Conservation (phyloP, 148 eudicot genomes). For the Talinum fruticosum region DNA sequence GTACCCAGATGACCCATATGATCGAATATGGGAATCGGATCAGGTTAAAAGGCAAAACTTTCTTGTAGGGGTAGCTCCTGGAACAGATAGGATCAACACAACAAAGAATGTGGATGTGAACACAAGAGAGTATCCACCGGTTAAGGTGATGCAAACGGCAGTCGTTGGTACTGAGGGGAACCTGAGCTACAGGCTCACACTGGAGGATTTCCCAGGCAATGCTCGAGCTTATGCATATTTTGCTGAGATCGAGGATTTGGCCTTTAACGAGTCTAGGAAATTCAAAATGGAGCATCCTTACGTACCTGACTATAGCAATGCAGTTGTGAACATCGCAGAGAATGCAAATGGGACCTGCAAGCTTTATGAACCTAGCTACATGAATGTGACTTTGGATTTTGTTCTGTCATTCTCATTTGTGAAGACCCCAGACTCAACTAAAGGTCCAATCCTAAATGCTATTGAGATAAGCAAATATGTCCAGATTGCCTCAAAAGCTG, state of each 20-base stretch:
- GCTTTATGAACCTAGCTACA: conserved; percentile 90
- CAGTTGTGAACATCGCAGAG: conserved; percentile 92
- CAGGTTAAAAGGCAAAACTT: conserved; percentile 77
- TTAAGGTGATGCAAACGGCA: conserved; percentile 93
- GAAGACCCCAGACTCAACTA: conserved; percentile 75
- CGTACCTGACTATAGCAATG: conserved; percentile 81
- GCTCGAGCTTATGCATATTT: conserved; percentile 94
- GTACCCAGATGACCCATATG: conserved; percentile 99
- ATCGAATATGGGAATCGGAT: conserved; percentile 95
- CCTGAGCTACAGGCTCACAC: conserved; percentile 67
- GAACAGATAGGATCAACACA: conserved; percentile 77
- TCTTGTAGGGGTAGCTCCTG: conserved; percentile 83
- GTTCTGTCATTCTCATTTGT: conserved; percentile 77
- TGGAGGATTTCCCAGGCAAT: conserved; percentile 91
- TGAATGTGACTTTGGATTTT: conserved; percentile 78
- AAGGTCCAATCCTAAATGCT: conserved; percentile 80
- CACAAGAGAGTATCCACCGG: conserved; percentile 89
- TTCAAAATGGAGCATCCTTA: conserved; percentile 77
- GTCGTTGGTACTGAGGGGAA: conserved; percentile 77
- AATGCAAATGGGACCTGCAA: conserved; percentile 94
- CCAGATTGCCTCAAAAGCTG: conserved; percentile 57
- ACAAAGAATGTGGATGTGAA: conserved; percentile 58
- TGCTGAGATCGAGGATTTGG: conserved; percentile 80
- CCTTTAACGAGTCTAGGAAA: conserved; percentile 60
- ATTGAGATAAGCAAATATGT: conserved; percentile 82